phyloP scores from a whole-genome alignment of 768 basidiomycete species.

The Amanita inopinata region DNA sequence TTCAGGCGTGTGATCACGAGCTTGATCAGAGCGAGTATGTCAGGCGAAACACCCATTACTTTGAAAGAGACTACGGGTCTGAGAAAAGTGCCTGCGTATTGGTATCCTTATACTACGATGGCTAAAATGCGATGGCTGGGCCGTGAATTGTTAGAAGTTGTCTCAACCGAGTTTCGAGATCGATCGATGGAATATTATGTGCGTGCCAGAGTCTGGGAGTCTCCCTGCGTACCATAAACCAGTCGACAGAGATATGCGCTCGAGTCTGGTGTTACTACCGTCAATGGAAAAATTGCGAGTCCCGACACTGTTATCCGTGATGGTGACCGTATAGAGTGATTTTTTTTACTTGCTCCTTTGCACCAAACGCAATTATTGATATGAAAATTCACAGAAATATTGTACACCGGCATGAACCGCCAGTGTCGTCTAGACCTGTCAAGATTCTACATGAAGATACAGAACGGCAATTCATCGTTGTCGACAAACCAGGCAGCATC shows the following conservation, averaged over 20 bases:
- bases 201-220: slow-evolving; percentile 23
- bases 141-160: slow-evolving; percentile 80
- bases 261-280: slow-evolving; percentile 90
- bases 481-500: slow-evolving; percentile 95
- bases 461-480: slow-evolving; percentile 77
- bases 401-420: slow-evolving; percentile 95
- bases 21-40: slow-evolving; percentile 43
- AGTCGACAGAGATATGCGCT: slow-evolving; percentile 39
- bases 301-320: slow-evolving; percentile 73
- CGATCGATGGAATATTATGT: slow-evolving; percentile 95
- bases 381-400: slow-evolving; percentile 51
- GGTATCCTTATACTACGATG: slow-evolving; percentile 90
- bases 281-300: slow-evolving; percentile 82
- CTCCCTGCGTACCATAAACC: not conserved
- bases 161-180: slow-evolving; percentile 91
- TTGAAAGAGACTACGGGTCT: slow-evolving; percentile 33
- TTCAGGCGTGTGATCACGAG: slow-evolving; percentile 47
- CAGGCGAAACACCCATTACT: slow-evolving; percentile 23
- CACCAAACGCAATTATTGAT: slow-evolving; percentile 2
- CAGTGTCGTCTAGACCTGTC: slow-evolving; percentile 78
- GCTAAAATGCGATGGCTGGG: slow-evolving; percentile 88
- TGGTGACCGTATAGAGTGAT: slow-evolving; percentile 87
- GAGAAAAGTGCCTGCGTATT: slow-evolving; percentile 80
- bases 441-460: slow-evolving; percentile 70
- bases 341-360: slow-evolving; percentile 16